Conservation (phyloP, 257 asterid genomes). For the Nicotiana noctiflora region DNA sequence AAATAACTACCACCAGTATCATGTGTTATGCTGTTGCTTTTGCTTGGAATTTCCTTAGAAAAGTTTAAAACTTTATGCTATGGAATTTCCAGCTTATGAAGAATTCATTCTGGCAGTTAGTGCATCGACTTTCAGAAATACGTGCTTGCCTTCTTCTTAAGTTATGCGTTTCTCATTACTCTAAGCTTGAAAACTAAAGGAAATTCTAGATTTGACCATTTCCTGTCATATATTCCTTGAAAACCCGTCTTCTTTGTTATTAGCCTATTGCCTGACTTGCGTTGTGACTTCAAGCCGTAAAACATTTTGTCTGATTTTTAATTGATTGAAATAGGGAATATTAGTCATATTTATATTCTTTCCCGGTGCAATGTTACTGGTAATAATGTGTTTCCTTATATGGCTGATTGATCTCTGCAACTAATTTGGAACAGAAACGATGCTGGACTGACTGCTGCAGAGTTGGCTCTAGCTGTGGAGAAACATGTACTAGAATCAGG, state of each 20-base stretch:
- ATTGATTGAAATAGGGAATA: background rate
- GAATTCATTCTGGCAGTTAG: background rate
- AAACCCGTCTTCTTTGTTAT: background rate
- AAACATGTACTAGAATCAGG: slow-evolving; percentile 85
- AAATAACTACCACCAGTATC: background rate
- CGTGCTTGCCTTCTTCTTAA: background rate
- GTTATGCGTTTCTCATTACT: background rate
- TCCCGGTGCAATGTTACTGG: background rate
- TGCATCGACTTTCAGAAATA: background rate
- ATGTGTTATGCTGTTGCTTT: background rate
- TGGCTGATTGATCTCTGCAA: background rate
- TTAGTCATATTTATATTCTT: background rate
- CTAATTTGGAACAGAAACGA: slow-evolving; percentile 60
- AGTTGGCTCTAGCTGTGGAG: slow-evolving; percentile 85
- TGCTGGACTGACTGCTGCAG: slow-evolving; percentile 98
- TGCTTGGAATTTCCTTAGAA: background rate
- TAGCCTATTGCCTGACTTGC: background rate
- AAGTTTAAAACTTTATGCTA: background rate
- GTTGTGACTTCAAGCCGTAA: background rate
- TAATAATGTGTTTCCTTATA: background rate
- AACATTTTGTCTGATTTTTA: background rate
- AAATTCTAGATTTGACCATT: background rate
- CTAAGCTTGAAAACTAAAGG: background rate
- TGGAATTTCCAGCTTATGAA: background rate
- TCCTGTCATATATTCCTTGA: background rate